Base-by-base conservation (phyloP, 1,284 basidiomycete species). In the Ceratobasidium sp. region DNA sequence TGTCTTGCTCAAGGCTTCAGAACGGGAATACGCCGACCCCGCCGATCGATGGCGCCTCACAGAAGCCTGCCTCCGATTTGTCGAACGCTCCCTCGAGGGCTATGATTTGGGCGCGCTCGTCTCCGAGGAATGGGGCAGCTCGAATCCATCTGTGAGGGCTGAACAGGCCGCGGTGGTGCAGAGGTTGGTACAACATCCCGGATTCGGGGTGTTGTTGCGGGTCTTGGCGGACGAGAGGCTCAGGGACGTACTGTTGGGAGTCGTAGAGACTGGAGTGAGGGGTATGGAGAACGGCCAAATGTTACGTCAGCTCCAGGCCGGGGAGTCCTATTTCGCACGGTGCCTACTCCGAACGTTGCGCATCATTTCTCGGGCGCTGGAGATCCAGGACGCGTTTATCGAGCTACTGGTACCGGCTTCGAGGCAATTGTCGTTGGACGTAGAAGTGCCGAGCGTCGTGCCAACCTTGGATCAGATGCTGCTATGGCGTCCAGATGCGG, bases 1-100 rank as follows among this genome's bases (percentile, higher is more conserved):
- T 47, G 93, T 98, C 1, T 91, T 98, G 23, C 81, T 87, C 23
- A 81, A 82, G 41, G 81, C 82, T 6, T 79, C 80, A 28, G 75
- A 78, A 30, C 85, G 96, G 46, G 93, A 95, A 75, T 98, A 93
- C 77, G 82, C 87, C 6, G 85, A 87, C 54, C 88, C 89, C 8
- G 87, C 87, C 8, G 95, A 98, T 78, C 84, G 92, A 75, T 98
- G 95, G 95, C 86, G 89, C 76, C 91, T 95, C 79, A 92, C 95
- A 46, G 93, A 97, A 73, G 84, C 91, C 0, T 93, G 92, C 72
- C 83, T 98, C 54, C 89, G 88, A 73, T 98, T 95, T 80, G 85
- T 98, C 63, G 95, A 98, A 78, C 88, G 91, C 46, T 89, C 90
- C 26, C 82, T 98, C 38, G 90, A 91, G 0, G 89, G 89, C 73